Percentiles rank a stretch among this genome's conserved stretches.
These are phyloP conservation scores for Steccherinum ochraceum DNA, from an alignment of 768 basidiomycete species.

Conservation along the genomic window DNA sequence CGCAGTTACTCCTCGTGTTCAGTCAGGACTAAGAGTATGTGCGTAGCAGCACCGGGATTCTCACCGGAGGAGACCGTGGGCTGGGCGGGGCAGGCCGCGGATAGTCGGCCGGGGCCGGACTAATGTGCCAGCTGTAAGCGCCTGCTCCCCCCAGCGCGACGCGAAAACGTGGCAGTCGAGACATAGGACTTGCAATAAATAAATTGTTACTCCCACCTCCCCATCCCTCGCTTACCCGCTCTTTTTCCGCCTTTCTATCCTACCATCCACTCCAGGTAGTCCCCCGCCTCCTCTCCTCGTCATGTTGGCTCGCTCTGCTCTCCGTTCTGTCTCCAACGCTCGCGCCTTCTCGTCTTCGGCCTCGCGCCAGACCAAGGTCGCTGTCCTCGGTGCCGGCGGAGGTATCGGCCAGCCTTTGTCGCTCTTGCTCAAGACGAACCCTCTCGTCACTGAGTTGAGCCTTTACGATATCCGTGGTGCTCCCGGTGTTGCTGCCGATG, in stretches of 20 bases:
- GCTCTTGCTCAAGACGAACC: conserved; percentile 88
- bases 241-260: conserved; percentile 1
- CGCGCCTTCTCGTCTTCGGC: conserved; percentile 75
- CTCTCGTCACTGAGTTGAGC: conserved; percentile 76
- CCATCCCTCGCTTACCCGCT: conserved; percentile 8
- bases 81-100: background rate
- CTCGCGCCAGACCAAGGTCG: conserved; percentile 76
- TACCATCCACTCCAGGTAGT: background rate
- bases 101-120: conserved; percentile 6
- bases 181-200: no score
- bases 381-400: conserved; percentile 96
- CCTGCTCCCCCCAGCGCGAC: background rate
- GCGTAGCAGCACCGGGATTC: background rate
- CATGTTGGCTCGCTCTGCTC: conserved; percentile 65
- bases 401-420: conserved; percentile 98
- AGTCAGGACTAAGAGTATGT: no score
- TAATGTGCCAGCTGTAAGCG: conserved; percentile 9
- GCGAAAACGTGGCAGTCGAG: no score
- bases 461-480: conserved; percentile 95
- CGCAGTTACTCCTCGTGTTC: no score
- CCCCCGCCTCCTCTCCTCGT: conserved; percentile 8
- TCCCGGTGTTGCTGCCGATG: conserved; percentile 95
- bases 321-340: conserved; percentile 50
- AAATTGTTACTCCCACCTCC: background rate
- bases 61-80: background rate